A percentile compares a stretch with the other conserved stretches of the same genome.
These are phyloP conservation scores for Teunomyces pallodes DNA, from an alignment of 805 yeast species.

Conservation along the genomic window DNA sequence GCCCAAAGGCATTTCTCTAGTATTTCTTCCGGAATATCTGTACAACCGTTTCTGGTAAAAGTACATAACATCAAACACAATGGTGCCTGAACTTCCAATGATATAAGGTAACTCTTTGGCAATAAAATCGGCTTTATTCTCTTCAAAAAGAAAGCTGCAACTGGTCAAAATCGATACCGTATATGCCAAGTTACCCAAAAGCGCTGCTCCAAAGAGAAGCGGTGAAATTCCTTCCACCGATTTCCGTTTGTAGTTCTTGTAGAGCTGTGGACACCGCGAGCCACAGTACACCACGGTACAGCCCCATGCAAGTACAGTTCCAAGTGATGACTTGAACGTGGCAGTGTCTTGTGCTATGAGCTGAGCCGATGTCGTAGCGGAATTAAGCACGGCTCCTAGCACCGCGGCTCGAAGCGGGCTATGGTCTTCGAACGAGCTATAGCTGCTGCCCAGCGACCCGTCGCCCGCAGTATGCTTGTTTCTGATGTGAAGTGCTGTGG, in stretches of 20 bases:
- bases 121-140: conserved; percentile 46
- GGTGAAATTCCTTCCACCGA: conserved; percentile 89
- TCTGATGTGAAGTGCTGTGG: background rate
- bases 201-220: conserved; percentile 71
- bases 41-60: conserved; percentile 57
- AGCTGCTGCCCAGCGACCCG: conserved; percentile 1
- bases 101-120: conserved; percentile 76
- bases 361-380: background rate
- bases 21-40: conserved; percentile 7
- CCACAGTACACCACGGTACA: conserved; percentile 73
- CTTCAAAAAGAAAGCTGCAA: conserved; percentile 43
- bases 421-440: background rate
- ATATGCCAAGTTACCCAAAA: conserved; percentile 75
- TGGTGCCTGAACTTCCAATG: conserved; percentile 83
- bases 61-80: conserved; percentile 69
- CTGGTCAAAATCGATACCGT: conserved; percentile 70
- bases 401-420: background rate
- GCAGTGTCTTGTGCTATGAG: background rate
- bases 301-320: conserved; percentile 60
- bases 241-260: conserved; percentile 71
- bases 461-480: background rate
- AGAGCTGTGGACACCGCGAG: conserved; percentile 81
- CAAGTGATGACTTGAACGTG: conserved; percentile 1
- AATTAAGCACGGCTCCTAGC: background rate
- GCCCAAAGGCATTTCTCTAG: conserved; percentile 8